Evolutionary conservation across 148 eudicot species (phyloP).

Genomic region (Euryodendron excelsum): DNA sequence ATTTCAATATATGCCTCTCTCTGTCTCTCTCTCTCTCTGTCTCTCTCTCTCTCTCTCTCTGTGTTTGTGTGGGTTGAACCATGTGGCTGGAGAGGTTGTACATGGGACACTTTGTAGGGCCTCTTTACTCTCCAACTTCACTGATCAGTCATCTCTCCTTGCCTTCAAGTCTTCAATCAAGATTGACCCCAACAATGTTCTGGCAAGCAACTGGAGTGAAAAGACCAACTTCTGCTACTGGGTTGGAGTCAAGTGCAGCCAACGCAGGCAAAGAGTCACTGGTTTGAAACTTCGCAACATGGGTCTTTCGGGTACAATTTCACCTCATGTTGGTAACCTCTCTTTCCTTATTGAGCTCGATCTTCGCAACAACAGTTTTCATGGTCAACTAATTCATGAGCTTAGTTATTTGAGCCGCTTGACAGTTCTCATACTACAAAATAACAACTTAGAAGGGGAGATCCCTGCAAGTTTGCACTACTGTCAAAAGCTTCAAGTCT

Average conservation of each 20-base stretch:
- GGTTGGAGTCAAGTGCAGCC: not conserved
- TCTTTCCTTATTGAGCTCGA: conserved; percentile 3
- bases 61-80: too few relatives aligned
- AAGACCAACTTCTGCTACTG: conserved; percentile 1
- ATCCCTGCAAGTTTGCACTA: conserved; percentile 8
- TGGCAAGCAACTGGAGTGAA: not conserved
- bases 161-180: not conserved
- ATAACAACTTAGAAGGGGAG: not conserved
- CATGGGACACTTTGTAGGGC: too few relatives aligned
- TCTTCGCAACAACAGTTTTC: conserved; percentile 18
- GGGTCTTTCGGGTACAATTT: conserved; percentile 13
- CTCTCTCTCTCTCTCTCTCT: too few relatives aligned
- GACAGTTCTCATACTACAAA: not conserved
- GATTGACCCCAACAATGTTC: not conserved
- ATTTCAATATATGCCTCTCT: too few relatives aligned
- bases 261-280: not conserved
- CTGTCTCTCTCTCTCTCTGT: too few relatives aligned
- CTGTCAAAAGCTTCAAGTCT: not conserved
- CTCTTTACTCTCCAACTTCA: not conserved
- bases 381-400: conserved; percentile 5
- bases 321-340: conserved; percentile 15
- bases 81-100: too few relatives aligned
- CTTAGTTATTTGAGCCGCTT: conserved; percentile 7
- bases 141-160: not conserved
- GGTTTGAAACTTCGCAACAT: not conserved